Evolutionary conservation across 2,329 filamentous ascomycete genomes (phyloP), one percentile per base, ranked within the genome.

Genomic region (Fusarium subtropicale): DNA sequence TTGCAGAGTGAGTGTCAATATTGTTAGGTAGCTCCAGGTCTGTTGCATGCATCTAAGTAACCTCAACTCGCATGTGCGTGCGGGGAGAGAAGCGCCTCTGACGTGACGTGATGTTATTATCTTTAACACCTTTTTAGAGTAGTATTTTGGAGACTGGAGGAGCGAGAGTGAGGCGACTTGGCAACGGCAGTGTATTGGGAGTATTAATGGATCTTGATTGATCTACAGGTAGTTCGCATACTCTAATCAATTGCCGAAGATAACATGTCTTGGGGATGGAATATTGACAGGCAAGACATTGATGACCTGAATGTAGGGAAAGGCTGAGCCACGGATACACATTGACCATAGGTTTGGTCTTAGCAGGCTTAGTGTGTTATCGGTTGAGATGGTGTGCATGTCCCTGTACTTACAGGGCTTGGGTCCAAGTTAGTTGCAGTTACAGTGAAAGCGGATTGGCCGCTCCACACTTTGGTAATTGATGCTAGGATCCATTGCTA

Each of bases 401-500:
- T 65, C 59, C 57, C 58, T 69, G 70, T 66, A 71, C 66, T 74
- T 73, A 72, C 71, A 73, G 66, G 70, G 58, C 68, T 64, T 63
- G 42, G 41, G 55, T 65, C 36, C 41, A 65, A 60, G 55, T 54
- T 68, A 68, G 56, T 50, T 66, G 64, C 60, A 53, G 71, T 74
- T 71, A 64, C 72, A 75, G 60, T 69, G 72, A 71, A 74, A 74
- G 72, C 72, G 72, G 71, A 75, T 75, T 74, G 72, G 71, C 59
- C 56, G 60, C 71, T 72, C 72, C 72, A 71, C 71, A 74, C 53
- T 64, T 41, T 52, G 34, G 31, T 24, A 59, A 46, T 59, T 39
- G 60, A 64, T 59, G 54, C 42, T 28, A 28, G 42, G 26, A 36
- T 26, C 22, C 48, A 36, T 52, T 68, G 58, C 64, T 71, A 68